Evolutionary conservation across 208 protist species (phyloP), one percentile per base, ranked within the genome.

Genomic region (Wallacemonas sp.): DNA sequence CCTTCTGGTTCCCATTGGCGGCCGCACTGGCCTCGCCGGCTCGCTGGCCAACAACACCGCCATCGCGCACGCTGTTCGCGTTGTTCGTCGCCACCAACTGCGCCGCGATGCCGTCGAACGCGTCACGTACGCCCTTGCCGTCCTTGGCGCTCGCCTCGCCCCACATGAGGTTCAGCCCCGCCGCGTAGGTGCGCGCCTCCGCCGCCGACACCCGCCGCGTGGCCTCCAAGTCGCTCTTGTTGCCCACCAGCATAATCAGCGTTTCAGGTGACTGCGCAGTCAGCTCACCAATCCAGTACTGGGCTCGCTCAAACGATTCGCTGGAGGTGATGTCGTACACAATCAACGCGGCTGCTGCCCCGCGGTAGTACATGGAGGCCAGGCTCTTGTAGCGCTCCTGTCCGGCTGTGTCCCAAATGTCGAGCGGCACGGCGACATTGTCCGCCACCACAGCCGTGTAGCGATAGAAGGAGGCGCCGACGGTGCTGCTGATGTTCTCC

Each of bases 241-340:
- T 99, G 26, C 97, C 97, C 2, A 95, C 88, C 26, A 99, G 89
- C 62, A 79, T 81, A 31, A 99, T 81, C 22, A 90, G 64, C 20
- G 98, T 98, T 63, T 98, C 94, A 25, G 88, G 87, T 4, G 82
- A 88, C 63, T 94, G 89, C 8, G 86, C 80, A 3, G 91, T 71
- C 50, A 99, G 85, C 82, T 99, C 97, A 22, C 92, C 96, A 29
- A 98, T 94, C 98, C 98, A 99, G 65, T 95, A 91, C 70, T 98
- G 93, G 32, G 97, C 97, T 49, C 91, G 97, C 49, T 92, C 84
- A 76, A 95, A 99, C 33, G 90, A 96, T 42, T 98, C 92, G 57
- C 84, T 67, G 57, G 97, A 91, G 26, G 96, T 98, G 48, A 99
- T 93, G 59, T 99, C 98, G 76, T 99, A 99, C 20, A 98, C 97